Evolutionary conservation across 768 basidiomycete genomes (phyloP).

Genomic region (Cantharellus cinnabarinus): DNA sequence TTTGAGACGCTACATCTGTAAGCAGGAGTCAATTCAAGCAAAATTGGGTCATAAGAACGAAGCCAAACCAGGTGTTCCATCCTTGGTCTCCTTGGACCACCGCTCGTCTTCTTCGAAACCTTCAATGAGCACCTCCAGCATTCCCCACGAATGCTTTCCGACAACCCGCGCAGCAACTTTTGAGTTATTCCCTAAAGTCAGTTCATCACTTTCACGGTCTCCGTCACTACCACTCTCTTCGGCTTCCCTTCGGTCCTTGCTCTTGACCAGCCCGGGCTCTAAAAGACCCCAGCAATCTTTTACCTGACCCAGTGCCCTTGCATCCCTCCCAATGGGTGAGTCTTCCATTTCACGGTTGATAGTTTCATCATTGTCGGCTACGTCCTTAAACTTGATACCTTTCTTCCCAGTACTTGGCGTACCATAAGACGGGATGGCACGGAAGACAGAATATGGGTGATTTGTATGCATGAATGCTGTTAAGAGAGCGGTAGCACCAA

Average conservation of each 20-base stretch:
- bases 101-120: not conserved
- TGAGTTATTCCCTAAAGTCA: not conserved
- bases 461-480: not conserved
- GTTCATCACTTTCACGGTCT: not conserved
- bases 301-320: not conserved
- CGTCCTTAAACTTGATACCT: not conserved
- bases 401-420: not conserved
- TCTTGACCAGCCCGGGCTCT: not conserved
- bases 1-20: not conserved
- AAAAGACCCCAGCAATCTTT: conserved; percentile 1
- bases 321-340: not conserved
- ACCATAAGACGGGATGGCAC: not conserved
- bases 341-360: not conserved
- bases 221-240: not conserved
- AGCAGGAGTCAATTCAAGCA: not conserved
- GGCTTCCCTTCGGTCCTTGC: not conserved
- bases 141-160: not conserved
- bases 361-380: not conserved
- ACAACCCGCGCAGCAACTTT: not conserved
- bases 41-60: not conserved
- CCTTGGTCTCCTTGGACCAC: not conserved
- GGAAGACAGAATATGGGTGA: not conserved
- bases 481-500: not conserved
- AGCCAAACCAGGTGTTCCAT: not conserved
- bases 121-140: not conserved